Conservation (phyloP, 192 early-diverging fungal genomes). For the Dissophora globulifera region DNA sequence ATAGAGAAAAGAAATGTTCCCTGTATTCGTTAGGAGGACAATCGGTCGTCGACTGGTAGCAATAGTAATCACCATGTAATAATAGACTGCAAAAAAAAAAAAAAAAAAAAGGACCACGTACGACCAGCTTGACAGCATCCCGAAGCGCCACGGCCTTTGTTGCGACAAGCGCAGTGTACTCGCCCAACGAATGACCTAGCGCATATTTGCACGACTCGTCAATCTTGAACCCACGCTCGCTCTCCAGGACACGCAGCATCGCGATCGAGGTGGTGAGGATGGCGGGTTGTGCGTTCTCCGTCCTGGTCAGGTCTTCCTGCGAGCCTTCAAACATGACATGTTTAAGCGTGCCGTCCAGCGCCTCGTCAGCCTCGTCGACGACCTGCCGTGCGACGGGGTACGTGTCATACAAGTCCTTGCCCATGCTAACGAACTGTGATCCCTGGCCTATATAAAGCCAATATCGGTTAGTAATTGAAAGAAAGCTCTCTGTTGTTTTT, state of each 20-base stretch:
- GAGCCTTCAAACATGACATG: conserved; percentile 91
- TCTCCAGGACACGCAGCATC: conserved; percentile 82
- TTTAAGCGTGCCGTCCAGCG: conserved; percentile 75
- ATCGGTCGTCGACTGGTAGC: no score
- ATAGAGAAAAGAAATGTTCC: no score
- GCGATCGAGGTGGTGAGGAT: conserved; percentile 94
- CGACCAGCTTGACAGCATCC: conserved; percentile 89
- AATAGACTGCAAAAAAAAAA: background rate
- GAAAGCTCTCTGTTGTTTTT: background rate
- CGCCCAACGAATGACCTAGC: conserved; percentile 94
- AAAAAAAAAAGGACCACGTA: conserved; percentile 35
- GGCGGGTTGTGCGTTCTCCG: conserved; percentile 89
- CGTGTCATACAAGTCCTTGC: conserved; percentile 81
- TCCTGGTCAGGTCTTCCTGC: conserved; percentile 68
- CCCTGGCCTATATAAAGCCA: conserved; percentile 69
- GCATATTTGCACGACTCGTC: conserved; percentile 78
- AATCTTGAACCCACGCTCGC: conserved; percentile 83
- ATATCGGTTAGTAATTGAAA: background rate
- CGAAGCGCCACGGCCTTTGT: conserved; percentile 71
- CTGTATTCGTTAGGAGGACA: no score
- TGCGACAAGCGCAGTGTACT: conserved; percentile 85
- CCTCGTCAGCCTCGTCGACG: conserved; percentile 92
- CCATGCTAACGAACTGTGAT: conserved; percentile 93
- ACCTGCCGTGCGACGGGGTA: conserved; percentile 80
- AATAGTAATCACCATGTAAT: no score